Conservation (phyloP, 495 filamentous ascomycete species). For the Darksidea phi region DNA sequence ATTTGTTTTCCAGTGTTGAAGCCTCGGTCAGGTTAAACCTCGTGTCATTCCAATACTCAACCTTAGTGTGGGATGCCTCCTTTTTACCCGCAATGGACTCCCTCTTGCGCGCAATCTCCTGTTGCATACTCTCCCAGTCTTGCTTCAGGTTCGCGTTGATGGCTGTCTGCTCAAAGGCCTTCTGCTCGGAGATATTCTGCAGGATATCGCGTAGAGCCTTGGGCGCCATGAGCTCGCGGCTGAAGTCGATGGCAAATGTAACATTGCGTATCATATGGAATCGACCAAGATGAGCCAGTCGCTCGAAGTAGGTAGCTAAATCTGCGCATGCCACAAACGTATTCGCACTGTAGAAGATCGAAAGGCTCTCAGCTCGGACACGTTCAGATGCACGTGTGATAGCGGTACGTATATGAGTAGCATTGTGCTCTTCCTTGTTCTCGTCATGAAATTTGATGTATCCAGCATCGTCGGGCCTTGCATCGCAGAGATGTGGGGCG, state of each 20-base stretch:
- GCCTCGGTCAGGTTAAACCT: no score
- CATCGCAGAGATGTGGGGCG: conserved; percentile 5
- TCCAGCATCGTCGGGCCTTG: background rate
- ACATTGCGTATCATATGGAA: conserved; percentile 18
- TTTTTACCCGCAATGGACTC: no score
- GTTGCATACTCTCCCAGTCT: background rate
- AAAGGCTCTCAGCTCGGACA: conserved; percentile 7
- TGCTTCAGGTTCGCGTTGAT: background rate
- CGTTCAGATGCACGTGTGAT: conserved; percentile 10
- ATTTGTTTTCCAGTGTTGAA: background rate
- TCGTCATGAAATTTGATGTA: conserved; percentile 14
- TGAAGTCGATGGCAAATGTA: conserved; percentile 1
- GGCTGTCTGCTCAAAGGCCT: background rate
- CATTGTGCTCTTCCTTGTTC: conserved; percentile 1
- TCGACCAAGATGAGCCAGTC: conserved; percentile 5
- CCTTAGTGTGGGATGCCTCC: no score
- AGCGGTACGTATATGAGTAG: background rate
- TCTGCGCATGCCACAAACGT: conserved; percentile 7
- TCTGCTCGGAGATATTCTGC: conserved; percentile 1
- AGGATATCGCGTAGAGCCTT: background rate
- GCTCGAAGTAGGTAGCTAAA: conserved; percentile 9
- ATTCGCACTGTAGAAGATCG: conserved; percentile 22
- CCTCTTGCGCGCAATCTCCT: no score
- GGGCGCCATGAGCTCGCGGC: background rate
- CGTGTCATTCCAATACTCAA: no score